Evolutionary conservation across 257 asterid species (phyloP).

Genomic region (Solanum okadae): DNA sequence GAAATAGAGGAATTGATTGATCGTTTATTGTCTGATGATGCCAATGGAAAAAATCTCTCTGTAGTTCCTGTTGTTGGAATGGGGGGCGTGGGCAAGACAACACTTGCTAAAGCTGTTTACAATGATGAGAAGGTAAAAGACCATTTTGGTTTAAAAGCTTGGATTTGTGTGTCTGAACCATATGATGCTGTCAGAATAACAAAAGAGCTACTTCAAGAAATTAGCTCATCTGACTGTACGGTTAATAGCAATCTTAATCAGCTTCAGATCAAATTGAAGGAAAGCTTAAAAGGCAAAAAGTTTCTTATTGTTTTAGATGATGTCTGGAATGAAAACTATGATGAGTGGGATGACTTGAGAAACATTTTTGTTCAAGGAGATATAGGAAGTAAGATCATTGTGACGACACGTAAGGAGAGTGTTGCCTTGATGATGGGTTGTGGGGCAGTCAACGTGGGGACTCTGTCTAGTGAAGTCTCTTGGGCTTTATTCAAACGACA

Average conservation of each 20-base stretch:
- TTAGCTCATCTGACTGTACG: neutral
- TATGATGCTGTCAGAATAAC: neutral
- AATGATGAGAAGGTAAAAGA: neutral
- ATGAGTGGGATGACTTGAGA: neutral
- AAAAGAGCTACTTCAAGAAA: neutral
- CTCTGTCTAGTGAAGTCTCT: neutral
- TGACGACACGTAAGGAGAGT: constrained; percentile 1
- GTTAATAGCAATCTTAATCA: neutral
- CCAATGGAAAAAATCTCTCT: too few species aligned
- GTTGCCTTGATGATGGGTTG: neutral
- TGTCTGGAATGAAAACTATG: constrained; percentile 1
- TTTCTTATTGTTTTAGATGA: constrained; percentile 12
- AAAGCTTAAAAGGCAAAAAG: neutral
- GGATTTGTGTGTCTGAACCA: constrained; percentile 11
- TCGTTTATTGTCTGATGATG: too few species aligned
- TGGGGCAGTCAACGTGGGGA: neutral
- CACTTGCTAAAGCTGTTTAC: constrained; percentile 7
- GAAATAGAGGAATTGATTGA: too few species aligned
- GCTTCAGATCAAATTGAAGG: neutral
- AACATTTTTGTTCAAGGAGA: neutral
- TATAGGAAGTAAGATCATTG: neutral
- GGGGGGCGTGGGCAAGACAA: neutral
- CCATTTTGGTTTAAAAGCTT: neutral
- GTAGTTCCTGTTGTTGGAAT: neutral
- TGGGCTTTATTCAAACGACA: constrained; percentile 1